These are phyloP conservation scores for Penicillium sp. DNA, from an alignment of 2,329 filamentous ascomycete species.

Conservation along the genomic window DNA sequence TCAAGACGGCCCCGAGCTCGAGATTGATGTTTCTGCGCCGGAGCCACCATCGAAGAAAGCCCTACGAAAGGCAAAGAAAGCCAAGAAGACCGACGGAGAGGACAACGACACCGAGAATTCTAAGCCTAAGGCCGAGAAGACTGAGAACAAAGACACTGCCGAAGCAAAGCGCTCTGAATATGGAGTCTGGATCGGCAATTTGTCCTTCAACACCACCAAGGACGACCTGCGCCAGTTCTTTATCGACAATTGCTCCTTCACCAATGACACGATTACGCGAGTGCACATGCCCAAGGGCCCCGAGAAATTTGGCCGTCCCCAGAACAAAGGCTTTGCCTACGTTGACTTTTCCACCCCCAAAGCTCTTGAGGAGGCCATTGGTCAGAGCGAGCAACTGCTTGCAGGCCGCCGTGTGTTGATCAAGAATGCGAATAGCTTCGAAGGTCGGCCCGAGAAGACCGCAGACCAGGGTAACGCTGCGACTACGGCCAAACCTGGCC, in stretches of 20 bases:
- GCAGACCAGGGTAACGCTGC: slow-evolving; percentile 39
- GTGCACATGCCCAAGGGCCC: slow-evolving; percentile 72
- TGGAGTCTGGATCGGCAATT: slow-evolving; percentile 94
- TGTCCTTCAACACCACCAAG: slow-evolving; percentile 79
- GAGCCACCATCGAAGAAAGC: slow-evolving; percentile 96
- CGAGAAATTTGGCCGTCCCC: slow-evolving; percentile 55
- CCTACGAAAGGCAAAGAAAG: slow-evolving; percentile 83
- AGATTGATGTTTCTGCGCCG: slow-evolving; percentile 85
- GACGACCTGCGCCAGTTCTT: slow-evolving; percentile 77
- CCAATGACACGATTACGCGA: slow-evolving; percentile 74
- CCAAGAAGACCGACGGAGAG: slow-evolving; percentile 20
- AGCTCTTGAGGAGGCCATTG: slow-evolving; percentile 74
- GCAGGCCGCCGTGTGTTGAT: slow-evolving; percentile 80
- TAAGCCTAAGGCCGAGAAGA: slow-evolving; percentile 29
- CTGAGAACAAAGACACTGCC: slow-evolving; percentile 34
- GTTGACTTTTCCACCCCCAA: slow-evolving; percentile 78
- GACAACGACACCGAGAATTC: slow-evolving; percentile 20
- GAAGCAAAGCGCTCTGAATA: slow-evolving; percentile 66
- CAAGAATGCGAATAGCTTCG: slow-evolving; percentile 87
- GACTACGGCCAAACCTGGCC: slow-evolving; percentile 44
- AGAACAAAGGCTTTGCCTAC: slow-evolving; percentile 95
- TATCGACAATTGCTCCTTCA: slow-evolving; percentile 67
- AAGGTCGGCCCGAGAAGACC: slow-evolving; percentile 78
- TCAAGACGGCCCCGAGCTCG: slow-evolving; percentile 62
- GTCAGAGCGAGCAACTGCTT: slow-evolving; percentile 80